phyloP scores from a whole-genome alignment of 371 early-diverging fungal species.

The Chytridium lagenaria region DNA sequence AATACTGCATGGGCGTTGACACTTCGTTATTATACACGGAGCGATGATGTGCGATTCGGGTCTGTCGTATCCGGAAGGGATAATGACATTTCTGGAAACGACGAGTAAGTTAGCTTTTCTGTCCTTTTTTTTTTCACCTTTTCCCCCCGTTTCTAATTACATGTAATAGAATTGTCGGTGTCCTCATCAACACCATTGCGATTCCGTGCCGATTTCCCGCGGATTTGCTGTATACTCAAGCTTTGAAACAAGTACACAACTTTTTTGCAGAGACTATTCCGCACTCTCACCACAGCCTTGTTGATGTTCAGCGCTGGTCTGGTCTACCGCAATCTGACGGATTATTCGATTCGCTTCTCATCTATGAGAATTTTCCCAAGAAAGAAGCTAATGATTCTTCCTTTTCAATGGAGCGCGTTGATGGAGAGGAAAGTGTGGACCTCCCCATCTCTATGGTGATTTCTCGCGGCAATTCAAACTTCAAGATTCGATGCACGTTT shows the following conservation, averaged over 20 bases:
- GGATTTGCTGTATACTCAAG: background rate
- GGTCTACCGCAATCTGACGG: background rate
- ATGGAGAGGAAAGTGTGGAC: background rate
- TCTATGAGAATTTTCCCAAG: background rate
- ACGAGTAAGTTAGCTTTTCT: background rate
- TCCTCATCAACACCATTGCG: conserved; percentile 13
- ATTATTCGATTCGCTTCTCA: background rate
- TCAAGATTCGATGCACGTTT: background rate
- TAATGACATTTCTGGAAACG: conserved; percentile 22
- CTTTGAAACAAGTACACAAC: background rate
- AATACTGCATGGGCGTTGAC: conserved; percentile 41
- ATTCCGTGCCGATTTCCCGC: background rate
- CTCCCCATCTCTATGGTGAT: background rate
- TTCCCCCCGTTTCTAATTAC: background rate
- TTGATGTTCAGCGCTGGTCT: conserved; percentile 18
- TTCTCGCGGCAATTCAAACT: background rate
- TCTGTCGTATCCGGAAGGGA: conserved; percentile 35
- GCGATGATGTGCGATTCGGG: conserved; percentile 40
- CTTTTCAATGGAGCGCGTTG: background rate
- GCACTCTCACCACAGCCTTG: conserved; percentile 21
- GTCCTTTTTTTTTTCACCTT: background rate
- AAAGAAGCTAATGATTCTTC: background rate
- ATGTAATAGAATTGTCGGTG: conserved; percentile 1
- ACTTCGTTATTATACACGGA: conserved; percentile 24
- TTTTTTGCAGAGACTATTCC: background rate